Percentiles rank a stretch among this genome's conserved stretches.
Evolutionary conservation across 1,284 basidiomycete species (phyloP).

Genomic region (Pseudozyma flocculosa): DNA sequence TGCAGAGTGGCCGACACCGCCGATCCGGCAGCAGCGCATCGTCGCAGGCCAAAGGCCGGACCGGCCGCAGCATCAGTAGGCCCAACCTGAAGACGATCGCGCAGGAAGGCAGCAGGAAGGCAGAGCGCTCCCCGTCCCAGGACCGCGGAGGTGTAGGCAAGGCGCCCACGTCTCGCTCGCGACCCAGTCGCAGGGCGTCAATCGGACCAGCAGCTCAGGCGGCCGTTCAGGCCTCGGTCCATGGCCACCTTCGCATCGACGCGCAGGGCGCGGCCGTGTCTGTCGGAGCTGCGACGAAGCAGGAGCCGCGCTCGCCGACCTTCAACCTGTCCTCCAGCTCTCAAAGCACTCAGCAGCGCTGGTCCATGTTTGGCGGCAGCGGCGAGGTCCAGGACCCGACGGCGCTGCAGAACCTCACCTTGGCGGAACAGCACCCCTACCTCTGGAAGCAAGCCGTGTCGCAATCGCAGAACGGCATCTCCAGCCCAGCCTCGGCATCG

Average conservation of each 20-base stretch:
- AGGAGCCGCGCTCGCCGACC: background rate
- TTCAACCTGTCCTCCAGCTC: background rate
- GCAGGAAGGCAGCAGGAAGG: slow-evolving; percentile 17
- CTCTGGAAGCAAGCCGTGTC: background rate
- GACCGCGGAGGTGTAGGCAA: slow-evolving; percentile 39
- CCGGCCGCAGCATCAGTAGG: slow-evolving; percentile 24
- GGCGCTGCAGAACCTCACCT: background rate
- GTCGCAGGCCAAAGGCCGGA: slow-evolving; percentile 16
- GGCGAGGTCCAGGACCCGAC: background rate
- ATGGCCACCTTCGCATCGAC: slow-evolving; percentile 6
- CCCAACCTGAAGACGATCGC: slow-evolving; percentile 10
- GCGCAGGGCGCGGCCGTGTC: slow-evolving; percentile 3
- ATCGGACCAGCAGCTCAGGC: slow-evolving; percentile 35
- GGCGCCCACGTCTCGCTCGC: slow-evolving; percentile 31
- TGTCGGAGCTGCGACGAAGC: slow-evolving; percentile 1
- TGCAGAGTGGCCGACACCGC: slow-evolving; percentile 15
- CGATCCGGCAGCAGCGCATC: slow-evolving; percentile 29
- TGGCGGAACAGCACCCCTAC: background rate
- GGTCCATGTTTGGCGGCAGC: slow-evolving; percentile 20
- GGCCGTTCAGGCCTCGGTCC: slow-evolving; percentile 2
- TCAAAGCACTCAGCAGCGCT: slow-evolving; percentile 5
- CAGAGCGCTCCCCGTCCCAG: slow-evolving; percentile 33
- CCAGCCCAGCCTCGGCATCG: slow-evolving; percentile 19
- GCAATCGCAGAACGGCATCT: slow-evolving; percentile 1
- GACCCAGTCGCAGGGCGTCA: slow-evolving; percentile 25